A percentile compares a stretch with the other conserved stretches of the same genome.
These are phyloP conservation scores for Mycena floridula DNA, from an alignment of 768 basidiomycete genomes.

Conservation along the genomic window DNA sequence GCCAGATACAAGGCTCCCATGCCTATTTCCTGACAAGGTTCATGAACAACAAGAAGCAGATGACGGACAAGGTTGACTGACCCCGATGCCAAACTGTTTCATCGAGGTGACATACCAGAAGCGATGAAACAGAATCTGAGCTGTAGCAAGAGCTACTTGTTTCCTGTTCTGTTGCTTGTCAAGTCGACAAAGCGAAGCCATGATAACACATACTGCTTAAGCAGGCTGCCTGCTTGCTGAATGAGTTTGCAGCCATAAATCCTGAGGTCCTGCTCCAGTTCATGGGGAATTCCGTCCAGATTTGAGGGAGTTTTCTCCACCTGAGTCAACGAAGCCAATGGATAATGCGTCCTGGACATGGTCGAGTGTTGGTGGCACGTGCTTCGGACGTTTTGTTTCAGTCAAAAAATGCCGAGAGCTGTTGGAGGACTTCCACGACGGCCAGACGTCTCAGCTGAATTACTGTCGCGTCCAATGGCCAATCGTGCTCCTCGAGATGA, in stretches of 20 bases:
- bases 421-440: not conserved
- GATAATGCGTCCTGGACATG: constrained; percentile 58
- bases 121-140: constrained; percentile 92
- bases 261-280: constrained; percentile 84
- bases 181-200: not conserved
- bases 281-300: constrained; percentile 73
- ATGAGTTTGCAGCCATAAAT: constrained; percentile 92
- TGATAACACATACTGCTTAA: constrained; percentile 66
- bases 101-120: constrained; percentile 96
- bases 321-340: constrained; percentile 78
- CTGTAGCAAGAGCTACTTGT: constrained; percentile 94
- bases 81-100: constrained; percentile 91
- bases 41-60: no score
- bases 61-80: constrained; percentile 44
- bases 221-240: constrained; percentile 86
- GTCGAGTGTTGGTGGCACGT: not conserved
- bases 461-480: constrained; percentile 1
- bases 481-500: not conserved
- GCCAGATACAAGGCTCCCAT: constrained; percentile 87
- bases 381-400: no score
- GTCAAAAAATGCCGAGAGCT: not conserved
- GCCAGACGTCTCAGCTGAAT: not conserved
- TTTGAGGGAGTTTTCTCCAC: constrained; percentile 74
- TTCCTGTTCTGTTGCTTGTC: constrained; percentile 45
- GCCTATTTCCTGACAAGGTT: constrained; percentile 59